Evolutionary conservation across 306 rosid species (phyloP).

Genomic region (Cajanus cajan): DNA sequence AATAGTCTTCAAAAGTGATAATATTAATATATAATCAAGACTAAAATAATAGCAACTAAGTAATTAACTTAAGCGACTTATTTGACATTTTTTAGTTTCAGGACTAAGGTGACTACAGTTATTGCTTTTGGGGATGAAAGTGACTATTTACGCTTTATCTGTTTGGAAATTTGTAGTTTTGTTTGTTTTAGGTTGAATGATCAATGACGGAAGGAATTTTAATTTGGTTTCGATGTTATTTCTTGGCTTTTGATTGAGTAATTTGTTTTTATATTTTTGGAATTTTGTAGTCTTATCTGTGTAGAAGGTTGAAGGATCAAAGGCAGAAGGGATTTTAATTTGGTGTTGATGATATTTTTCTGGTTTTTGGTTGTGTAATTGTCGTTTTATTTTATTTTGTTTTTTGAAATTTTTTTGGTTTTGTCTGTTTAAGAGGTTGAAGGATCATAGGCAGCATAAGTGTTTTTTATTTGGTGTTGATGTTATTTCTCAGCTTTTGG

Average conservation of each 20-base stretch:
- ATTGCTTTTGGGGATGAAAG: too few relatives aligned
- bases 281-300: slow-evolving; percentile 62
- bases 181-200: too few relatives aligned
- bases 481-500: background rate
- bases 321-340: background rate
- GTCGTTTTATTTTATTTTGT: background rate
- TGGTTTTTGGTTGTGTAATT: background rate
- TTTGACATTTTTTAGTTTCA: too few relatives aligned
- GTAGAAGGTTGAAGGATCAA: slow-evolving; percentile 67
- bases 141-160: too few relatives aligned
- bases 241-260: background rate
- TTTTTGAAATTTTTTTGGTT: slow-evolving; percentile 43
- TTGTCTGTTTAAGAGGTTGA: slow-evolving; percentile 74
- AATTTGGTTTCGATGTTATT: background rate
- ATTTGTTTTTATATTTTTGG: background rate
- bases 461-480: background rate
- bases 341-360: background rate
- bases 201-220: background rate
- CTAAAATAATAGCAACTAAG: too few relatives aligned
- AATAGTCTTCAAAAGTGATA: too few relatives aligned
- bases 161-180: too few relatives aligned
- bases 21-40: too few relatives aligned
- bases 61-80: too few relatives aligned
- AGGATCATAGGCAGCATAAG: slow-evolving; percentile 34
- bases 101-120: too few relatives aligned